These are phyloP conservation scores for Fusarium solani-melongenae DNA, from an alignment of 2,329 filamentous ascomycete genomes.

Conservation along the genomic window DNA sequence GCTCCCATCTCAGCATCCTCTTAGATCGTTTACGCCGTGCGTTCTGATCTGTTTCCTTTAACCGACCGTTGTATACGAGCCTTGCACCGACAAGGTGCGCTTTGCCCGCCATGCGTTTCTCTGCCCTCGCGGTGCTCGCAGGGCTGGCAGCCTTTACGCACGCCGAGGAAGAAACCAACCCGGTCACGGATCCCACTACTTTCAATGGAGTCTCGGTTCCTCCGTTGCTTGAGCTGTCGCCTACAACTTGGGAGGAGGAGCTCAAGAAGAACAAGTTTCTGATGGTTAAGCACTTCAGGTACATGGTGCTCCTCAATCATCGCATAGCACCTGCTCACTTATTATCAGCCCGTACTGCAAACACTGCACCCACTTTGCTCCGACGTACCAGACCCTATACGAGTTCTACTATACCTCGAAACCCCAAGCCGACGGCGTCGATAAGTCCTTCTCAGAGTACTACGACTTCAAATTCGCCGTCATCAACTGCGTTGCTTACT, in stretches of 20 bases:
- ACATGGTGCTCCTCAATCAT: constrained; percentile 28
- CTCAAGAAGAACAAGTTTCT: constrained; percentile 64
- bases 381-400: constrained; percentile 90
- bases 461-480: constrained; percentile 91
- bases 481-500: constrained; percentile 87
- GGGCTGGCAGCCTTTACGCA: constrained; percentile 50
- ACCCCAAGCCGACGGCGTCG: constrained; percentile 67
- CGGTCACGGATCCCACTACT: constrained; percentile 58
- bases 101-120: constrained; percentile 47
- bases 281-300: constrained; percentile 77
- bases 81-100: constrained; percentile 13
- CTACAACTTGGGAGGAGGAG: constrained; percentile 67
- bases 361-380: constrained; percentile 84
- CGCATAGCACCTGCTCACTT: constrained; percentile 27
- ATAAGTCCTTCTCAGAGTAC: constrained; percentile 76
- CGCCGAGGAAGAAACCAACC: constrained; percentile 49
- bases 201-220: constrained; percentile 78
- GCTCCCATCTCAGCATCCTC: not conserved
- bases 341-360: constrained; percentile 66
- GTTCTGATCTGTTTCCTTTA: not conserved
- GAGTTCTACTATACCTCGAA: constrained; percentile 94
- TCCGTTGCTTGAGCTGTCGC: constrained; percentile 69
- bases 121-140: constrained; percentile 59
- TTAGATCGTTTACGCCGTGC: not conserved
- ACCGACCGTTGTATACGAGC: not conserved